Conservation (phyloP, 345 rosid species). For the Passiflora organensis region DNA sequence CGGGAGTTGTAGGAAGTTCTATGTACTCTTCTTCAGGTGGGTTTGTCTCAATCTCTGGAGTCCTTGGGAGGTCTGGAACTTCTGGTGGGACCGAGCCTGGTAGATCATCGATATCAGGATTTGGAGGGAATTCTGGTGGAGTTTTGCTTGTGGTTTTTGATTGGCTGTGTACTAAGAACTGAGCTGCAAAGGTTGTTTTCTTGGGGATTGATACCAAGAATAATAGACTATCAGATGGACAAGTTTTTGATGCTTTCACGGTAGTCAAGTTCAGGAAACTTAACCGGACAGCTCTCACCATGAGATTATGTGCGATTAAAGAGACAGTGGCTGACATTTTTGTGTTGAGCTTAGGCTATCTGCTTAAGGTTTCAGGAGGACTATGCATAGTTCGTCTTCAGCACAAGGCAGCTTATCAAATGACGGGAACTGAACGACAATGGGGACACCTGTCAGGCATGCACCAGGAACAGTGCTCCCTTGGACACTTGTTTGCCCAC, state of each 20-base stretch:
- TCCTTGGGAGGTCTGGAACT: slow-evolving; percentile 13
- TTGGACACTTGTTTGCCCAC: too few relatives aligned
- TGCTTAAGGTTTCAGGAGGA: too few relatives aligned
- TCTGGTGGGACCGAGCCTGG: slow-evolving; percentile 6
- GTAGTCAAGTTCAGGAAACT: slow-evolving; percentile 5
- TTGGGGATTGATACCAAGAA: background rate
- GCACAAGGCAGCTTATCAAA: too few relatives aligned
- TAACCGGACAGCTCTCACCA: too few relatives aligned
- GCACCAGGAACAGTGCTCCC: too few relatives aligned
- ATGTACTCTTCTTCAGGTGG: slow-evolving; percentile 6
- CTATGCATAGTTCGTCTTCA: too few relatives aligned
- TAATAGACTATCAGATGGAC: background rate
- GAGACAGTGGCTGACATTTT: too few relatives aligned
- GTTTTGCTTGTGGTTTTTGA: too few relatives aligned
- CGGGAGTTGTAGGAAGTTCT: slow-evolving; percentile 12
- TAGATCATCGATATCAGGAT: background rate
- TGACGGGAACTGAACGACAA: too few relatives aligned
- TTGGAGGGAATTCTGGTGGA: background rate
- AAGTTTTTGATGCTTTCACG: background rate
- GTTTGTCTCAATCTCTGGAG: slow-evolving; percentile 6
- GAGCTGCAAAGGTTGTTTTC: background rate
- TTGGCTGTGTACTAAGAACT: background rate
- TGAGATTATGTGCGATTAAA: slow-evolving; percentile 3
- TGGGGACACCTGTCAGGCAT: too few relatives aligned
- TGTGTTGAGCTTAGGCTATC: too few relatives aligned